Conservation (phyloP, 2,329 filamentous ascomycete species). For the Ophiosphaerella herpotricha region DNA sequence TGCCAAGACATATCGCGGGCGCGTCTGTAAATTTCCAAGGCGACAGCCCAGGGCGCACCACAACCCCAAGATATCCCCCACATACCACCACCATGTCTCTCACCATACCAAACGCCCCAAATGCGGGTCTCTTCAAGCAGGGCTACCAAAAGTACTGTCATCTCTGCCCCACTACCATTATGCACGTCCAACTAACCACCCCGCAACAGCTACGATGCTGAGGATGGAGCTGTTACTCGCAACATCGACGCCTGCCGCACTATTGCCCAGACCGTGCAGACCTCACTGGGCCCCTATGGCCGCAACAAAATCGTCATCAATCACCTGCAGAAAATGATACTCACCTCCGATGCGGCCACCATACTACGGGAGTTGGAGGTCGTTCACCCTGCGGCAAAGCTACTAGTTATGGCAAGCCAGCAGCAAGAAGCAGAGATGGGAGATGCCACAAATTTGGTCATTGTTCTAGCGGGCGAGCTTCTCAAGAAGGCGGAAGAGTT, state of each 20-base stretch:
- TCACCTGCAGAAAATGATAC: slow-evolving; percentile 98
- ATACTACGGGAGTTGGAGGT: slow-evolving; percentile 98
- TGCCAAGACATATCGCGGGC: slow-evolving; percentile 18
- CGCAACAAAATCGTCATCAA: slow-evolving; percentile 99
- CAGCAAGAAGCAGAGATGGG: slow-evolving; percentile 99
- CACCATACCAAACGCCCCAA: slow-evolving; percentile 91
- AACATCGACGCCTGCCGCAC: slow-evolving; percentile 98
- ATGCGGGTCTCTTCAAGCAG: slow-evolving; percentile 90
- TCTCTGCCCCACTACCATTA: slow-evolving; percentile 19
- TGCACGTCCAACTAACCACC: slow-evolving; percentile 39
- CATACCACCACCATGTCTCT: slow-evolving; percentile 74
- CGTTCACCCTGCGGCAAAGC: slow-evolving; percentile 95
- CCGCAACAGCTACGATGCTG: slow-evolving; percentile 82
- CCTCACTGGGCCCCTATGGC: slow-evolving; percentile 93
- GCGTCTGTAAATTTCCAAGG: slow-evolving; percentile 25
- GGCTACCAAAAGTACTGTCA: slow-evolving; percentile 87
- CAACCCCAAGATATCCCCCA: slow-evolving; percentile 37
- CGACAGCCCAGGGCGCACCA: slow-evolving; percentile 27
- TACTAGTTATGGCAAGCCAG: slow-evolving; percentile 97
- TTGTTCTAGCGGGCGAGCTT: slow-evolving; percentile 91
- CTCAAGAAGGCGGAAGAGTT: slow-evolving; percentile 97
- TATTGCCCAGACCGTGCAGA: slow-evolving; percentile 95
- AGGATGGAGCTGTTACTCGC: slow-evolving; percentile 97
- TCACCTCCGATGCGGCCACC: slow-evolving; percentile 96
- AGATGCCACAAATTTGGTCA: slow-evolving; percentile 96